A percentile compares a stretch with the other conserved stretches of the same genome.
Evolutionary conservation across 2,329 filamentous ascomycete genomes (phyloP).

Genomic region (Sclerotinia glacialis): DNA sequence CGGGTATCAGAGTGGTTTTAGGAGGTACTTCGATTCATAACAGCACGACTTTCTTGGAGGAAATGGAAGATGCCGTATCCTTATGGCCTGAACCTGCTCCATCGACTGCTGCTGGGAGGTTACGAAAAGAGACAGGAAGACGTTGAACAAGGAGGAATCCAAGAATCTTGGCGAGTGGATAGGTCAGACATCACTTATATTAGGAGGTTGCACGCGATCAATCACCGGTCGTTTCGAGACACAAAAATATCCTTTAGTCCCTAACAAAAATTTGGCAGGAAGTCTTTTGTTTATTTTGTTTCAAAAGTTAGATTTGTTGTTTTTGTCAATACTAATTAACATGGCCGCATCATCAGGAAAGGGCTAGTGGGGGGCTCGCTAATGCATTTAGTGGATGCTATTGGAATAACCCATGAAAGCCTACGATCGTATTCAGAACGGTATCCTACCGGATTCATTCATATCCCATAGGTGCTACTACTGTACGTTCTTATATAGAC

Average conservation of each 20-base stretch:
- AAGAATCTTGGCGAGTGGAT: not conserved
- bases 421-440: too few relatives aligned
- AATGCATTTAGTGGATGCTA: too few relatives aligned
- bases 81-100: conserved; percentile 72
- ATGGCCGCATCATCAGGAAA: not conserved
- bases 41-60: conserved; percentile 80
- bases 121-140: conserved; percentile 39
- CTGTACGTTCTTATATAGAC: not conserved
- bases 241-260: not conserved
- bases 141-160: conserved; percentile 24
- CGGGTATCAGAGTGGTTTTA: conserved; percentile 83
- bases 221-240: not conserved
- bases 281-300: not conserved
- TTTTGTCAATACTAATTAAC: not conserved
- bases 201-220: not conserved
- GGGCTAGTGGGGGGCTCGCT: not conserved
- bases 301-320: not conserved
- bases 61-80: conserved; percentile 83
- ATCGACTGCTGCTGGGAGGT: conserved; percentile 38
- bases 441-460: not conserved
- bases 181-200: not conserved
- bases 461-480: not conserved
- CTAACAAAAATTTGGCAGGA: not conserved
- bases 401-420: not conserved
- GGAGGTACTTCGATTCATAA: conserved; percentile 89